Conservation (phyloP, 2,329 filamentous ascomycete genomes). For the Leptographium procerum region DNA sequence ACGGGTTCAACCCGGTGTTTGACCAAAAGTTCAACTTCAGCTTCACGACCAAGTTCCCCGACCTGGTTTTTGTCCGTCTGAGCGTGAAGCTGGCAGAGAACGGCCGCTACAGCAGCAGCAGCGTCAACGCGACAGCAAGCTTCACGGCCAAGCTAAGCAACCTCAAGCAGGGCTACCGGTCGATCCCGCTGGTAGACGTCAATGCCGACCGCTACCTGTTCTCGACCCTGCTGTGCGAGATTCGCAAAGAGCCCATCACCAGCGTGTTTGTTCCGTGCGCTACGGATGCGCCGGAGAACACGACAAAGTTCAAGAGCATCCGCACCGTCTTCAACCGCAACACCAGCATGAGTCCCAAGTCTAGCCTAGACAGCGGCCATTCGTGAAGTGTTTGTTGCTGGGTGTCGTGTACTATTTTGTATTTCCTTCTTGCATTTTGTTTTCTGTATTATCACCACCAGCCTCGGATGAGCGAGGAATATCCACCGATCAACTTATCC, state of each 20-base stretch:
- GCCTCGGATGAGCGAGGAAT: not conserved
- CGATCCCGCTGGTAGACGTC: slow-evolving; percentile 76
- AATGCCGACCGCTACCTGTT: slow-evolving; percentile 91
- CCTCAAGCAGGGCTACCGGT: slow-evolving; percentile 84
- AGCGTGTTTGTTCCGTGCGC: slow-evolving; percentile 44
- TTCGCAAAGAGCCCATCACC: slow-evolving; percentile 52
- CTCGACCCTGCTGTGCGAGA: slow-evolving; percentile 84
- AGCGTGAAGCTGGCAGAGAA: slow-evolving; percentile 80
- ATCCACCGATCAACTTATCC: not conserved
- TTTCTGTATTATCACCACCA: not conserved
- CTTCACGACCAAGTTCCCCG: slow-evolving; percentile 86
- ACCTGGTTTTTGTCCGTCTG: slow-evolving; percentile 87
- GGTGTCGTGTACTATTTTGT: slow-evolving; percentile 12
- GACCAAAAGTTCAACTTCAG: slow-evolving; percentile 68
- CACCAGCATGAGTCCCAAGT: slow-evolving; percentile 37
- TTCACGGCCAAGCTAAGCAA: slow-evolving; percentile 89
- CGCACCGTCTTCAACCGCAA: slow-evolving; percentile 41
- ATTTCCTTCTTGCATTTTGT: slow-evolving; percentile 15
- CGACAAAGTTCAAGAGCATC: slow-evolving; percentile 41
- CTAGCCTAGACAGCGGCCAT: slow-evolving; percentile 28
- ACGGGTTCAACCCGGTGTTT: slow-evolving; percentile 89
- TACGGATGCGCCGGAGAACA: slow-evolving; percentile 26
- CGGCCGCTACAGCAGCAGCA: slow-evolving; percentile 57
- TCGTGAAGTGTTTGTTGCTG: slow-evolving; percentile 6
- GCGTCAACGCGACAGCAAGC: slow-evolving; percentile 56